A percentile compares a stretch with the other conserved stretches of the same genome.
These are phyloP conservation scores for Macrophomina pseudophaseolina DNA, from an alignment of 2,329 filamentous ascomycete species.

Conservation along the genomic window DNA sequence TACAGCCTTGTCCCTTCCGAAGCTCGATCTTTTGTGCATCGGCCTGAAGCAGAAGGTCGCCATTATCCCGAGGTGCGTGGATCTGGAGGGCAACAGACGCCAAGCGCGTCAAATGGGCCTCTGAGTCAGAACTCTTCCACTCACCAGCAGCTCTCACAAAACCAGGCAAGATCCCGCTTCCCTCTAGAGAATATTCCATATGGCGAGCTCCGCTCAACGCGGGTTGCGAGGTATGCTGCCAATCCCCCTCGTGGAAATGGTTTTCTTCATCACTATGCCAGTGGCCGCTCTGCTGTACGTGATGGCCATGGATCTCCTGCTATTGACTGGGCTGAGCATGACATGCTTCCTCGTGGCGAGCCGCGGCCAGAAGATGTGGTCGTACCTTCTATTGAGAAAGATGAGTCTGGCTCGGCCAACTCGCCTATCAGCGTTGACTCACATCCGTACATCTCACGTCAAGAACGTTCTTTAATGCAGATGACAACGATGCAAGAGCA, in stretches of 20 bases:
- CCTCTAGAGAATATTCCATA: neutral
- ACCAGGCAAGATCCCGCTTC: neutral
- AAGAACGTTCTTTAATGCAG: conserved; percentile 25
- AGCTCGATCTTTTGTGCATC: neutral
- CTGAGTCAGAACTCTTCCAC: neutral
- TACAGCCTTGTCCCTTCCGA: neutral
- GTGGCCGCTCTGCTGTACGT: neutral
- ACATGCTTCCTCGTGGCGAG: neutral
- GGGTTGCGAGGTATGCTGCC: conserved; percentile 7
- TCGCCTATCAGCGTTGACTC: neutral
- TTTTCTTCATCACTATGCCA: neutral
- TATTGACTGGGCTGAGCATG: conserved; percentile 14
- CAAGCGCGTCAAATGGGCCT: neutral
- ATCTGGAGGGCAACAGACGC: neutral
- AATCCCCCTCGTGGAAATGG: neutral
- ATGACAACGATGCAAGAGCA: neutral
- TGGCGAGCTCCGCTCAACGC: neutral
- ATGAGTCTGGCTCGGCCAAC: conserved; percentile 4
- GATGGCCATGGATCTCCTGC: neutral
- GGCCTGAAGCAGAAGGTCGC: neutral
- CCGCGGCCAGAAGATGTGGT: conserved; percentile 11
- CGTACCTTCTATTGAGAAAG: conserved; percentile 12
- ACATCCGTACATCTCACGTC: conserved; percentile 15
- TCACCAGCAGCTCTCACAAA: conserved; percentile 2
- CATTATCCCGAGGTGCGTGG: conserved; percentile 3